Evolutionary conservation across 2,329 filamentous ascomycete species (phyloP).

Genomic region (Lachnellula cervina): DNA sequence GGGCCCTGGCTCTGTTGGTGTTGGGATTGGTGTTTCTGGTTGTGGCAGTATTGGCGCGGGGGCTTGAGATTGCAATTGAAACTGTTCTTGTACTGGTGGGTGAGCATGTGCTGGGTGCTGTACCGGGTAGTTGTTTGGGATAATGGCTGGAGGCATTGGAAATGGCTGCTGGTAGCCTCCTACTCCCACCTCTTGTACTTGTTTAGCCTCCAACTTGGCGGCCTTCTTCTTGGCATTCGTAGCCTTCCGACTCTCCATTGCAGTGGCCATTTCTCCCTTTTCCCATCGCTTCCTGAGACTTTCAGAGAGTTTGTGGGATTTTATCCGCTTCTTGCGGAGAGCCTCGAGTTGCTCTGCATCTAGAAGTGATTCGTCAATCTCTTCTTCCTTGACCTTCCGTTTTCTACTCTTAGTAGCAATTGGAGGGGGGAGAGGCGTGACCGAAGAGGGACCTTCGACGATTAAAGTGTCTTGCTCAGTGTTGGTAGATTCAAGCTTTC

Average conservation of each 20-base stretch:
- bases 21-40: neutral
- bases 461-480: conserved; percentile 1
- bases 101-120: conserved; percentile 1
- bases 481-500: conserved; percentile 5
- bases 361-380: conserved; percentile 5
- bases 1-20: neutral
- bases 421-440: neutral
- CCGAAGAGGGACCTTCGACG: neutral
- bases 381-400: conserved; percentile 9
- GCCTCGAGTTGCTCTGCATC: conserved; percentile 3
- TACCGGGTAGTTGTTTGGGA: neutral
- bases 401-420: conserved; percentile 4
- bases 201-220: neutral
- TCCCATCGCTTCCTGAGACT: conserved; percentile 43
- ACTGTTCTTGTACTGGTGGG: neutral
- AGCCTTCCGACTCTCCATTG: conserved; percentile 56
- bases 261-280: conserved; percentile 54
- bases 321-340: conserved; percentile 9
- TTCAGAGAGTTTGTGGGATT: conserved; percentile 11
- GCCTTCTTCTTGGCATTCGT: conserved; percentile 56
- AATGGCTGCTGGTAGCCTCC: conserved; percentile 9
- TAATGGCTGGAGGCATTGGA: neutral
- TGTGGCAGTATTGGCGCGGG: neutral
- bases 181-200: neutral
- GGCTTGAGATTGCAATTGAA: neutral